Conservation (phyloP, 2,329 filamentous ascomycete genomes). For the Pseudocercospora ulei region DNA sequence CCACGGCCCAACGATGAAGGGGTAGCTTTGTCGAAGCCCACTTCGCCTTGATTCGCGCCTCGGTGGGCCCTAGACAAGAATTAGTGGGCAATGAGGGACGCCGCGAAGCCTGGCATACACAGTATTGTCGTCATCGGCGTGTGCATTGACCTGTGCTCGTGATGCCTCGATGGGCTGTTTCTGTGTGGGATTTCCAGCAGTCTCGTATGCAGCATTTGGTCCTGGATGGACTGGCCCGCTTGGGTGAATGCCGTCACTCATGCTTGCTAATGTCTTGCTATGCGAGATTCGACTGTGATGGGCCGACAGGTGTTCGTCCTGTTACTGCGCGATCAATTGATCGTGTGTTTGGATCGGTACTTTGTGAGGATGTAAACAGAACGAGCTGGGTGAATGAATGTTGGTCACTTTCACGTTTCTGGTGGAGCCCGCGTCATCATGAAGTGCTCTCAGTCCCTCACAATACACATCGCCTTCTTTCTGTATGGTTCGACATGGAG, state of each 20-base stretch:
- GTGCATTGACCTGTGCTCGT: conserved; percentile 33
- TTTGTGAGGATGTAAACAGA: no score
- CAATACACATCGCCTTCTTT: no score
- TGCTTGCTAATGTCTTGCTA: conserved; percentile 11
- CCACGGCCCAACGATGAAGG: conserved; percentile 37
- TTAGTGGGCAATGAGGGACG: background rate
- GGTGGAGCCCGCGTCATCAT: no score
- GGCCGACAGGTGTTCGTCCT: no score
- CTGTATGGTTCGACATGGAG: no score
- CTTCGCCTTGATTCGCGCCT: conserved; percentile 35
- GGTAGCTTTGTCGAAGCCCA: conserved; percentile 32
- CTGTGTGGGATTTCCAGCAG: conserved; percentile 40
- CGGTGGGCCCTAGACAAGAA: conserved; percentile 31
- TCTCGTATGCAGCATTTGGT: conserved; percentile 40
- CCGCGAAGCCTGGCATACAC: conserved; percentile 17
- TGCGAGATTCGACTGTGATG: background rate
- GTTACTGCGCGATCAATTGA: no score
- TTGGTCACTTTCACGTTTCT: no score
- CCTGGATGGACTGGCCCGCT: conserved; percentile 40
- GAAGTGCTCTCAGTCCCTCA: no score
- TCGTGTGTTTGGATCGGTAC: no score
- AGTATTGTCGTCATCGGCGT: conserved; percentile 25
- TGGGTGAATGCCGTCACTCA: conserved; percentile 36
- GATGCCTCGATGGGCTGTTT: conserved; percentile 37
- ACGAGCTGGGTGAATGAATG: no score